Percentiles rank a stretch among this genome's conserved stretches.
Conservation (phyloP, 176 grass and related monocot species). For the Poa annua region DNA sequence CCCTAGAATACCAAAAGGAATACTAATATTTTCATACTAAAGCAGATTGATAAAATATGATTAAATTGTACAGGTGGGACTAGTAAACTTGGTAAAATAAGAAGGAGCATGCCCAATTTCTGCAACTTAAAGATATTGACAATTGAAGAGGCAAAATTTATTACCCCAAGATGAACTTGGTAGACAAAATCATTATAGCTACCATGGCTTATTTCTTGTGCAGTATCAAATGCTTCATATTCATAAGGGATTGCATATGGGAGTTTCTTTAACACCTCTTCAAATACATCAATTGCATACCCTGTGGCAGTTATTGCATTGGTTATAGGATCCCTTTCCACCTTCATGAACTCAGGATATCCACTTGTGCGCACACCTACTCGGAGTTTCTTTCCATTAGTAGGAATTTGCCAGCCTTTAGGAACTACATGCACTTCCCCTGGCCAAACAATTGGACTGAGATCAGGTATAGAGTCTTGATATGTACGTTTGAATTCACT, state of each 20-base stretch:
- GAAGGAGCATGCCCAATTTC: not conserved
- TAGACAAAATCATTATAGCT: constrained; percentile 54
- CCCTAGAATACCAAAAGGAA: not conserved
- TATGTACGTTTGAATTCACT: constrained; percentile 23
- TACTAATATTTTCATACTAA: not conserved
- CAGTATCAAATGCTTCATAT: constrained; percentile 40
- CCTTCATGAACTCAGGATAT: constrained; percentile 50
- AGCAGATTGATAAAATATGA: not conserved
- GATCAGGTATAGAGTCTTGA: constrained; percentile 18
- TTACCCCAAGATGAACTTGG: constrained; percentile 50
- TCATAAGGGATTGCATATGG: constrained; percentile 56
- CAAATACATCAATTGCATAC: constrained; percentile 56
- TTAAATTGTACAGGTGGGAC: not conserved
- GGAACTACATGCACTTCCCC: constrained; percentile 41
- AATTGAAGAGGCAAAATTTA: constrained; percentile 2
- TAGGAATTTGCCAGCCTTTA: constrained; percentile 55
- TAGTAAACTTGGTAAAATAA: constrained; percentile 13
- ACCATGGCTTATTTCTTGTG: constrained; percentile 1
- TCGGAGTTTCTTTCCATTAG: constrained; percentile 38
- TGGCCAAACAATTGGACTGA: constrained; percentile 53
- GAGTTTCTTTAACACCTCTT: constrained; percentile 37
- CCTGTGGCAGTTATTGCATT: constrained; percentile 37
- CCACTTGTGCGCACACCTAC: constrained; percentile 51
- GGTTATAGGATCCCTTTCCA: constrained; percentile 47
- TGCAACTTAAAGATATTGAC: not conserved